Evolutionary conservation across 2,329 filamentous ascomycete genomes (phyloP).

Genomic region (Cordyceps tenuipes): DNA sequence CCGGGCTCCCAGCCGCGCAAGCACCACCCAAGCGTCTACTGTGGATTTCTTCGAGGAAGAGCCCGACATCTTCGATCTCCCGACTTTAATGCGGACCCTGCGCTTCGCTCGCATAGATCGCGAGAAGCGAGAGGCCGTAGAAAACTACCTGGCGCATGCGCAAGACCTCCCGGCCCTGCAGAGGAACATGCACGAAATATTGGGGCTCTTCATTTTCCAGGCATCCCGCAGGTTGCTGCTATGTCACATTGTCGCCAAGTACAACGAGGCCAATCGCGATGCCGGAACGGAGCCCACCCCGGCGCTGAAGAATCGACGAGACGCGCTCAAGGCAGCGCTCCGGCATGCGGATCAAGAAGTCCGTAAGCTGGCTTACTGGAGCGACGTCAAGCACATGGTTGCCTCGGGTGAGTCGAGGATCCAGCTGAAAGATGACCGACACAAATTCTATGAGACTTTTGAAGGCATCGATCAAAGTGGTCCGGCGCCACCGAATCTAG

Average conservation of each 20-base stretch:
- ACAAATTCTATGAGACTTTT: conserved; percentile 33
- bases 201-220: conserved; percentile 84
- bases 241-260: conserved; percentile 9
- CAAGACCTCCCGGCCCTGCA: conserved; percentile 70
- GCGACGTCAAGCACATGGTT: conserved; percentile 66
- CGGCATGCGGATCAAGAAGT: conserved; percentile 74
- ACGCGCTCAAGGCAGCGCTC: conserved; percentile 65
- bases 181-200: conserved; percentile 72
- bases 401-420: conserved; percentile 39
- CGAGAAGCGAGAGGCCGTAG: conserved; percentile 79
- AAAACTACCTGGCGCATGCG: conserved; percentile 71
- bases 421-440: conserved; percentile 32
- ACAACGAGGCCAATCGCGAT: conserved; percentile 6
- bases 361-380: conserved; percentile 77
- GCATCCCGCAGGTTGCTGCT: conserved; percentile 61
- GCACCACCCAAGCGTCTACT: conserved; percentile 27
- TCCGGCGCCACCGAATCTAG: conserved; percentile 29
- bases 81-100: conserved; percentile 60
- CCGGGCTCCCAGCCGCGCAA: conserved; percentile 27
- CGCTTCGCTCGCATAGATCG: conserved; percentile 71
- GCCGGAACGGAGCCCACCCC: not conserved
- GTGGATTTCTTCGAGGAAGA: conserved; percentile 48
- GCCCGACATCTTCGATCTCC: conserved; percentile 52
- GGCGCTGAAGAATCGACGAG: conserved; percentile 35
- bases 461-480: conserved; percentile 47